Evolutionary conservation across 306 rosid genomes (phyloP).

Genomic region (Lathyrus sativus): DNA sequence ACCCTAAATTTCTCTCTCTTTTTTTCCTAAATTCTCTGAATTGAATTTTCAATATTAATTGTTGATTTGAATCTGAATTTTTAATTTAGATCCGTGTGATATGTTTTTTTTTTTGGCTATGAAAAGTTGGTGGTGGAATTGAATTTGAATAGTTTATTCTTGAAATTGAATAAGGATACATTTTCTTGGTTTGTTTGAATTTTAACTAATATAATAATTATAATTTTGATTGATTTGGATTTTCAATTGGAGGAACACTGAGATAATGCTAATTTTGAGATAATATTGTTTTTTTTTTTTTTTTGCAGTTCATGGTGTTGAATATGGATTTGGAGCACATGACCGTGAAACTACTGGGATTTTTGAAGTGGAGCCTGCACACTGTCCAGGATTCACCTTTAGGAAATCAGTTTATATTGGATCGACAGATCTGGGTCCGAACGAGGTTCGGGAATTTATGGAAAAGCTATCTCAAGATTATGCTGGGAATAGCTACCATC

Average conservation of each 20-base stretch:
- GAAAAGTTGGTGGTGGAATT: slow-evolving; percentile 2
- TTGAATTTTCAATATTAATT: neutral
- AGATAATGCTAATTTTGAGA: slow-evolving; percentile 3
- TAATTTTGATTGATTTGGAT: slow-evolving; percentile 10
- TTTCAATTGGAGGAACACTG: slow-evolving; percentile 27
- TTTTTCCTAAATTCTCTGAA: neutral
- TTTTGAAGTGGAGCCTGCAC: slow-evolving; percentile 82
- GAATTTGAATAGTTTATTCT: neutral
- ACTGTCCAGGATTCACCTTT: slow-evolving; percentile 89
- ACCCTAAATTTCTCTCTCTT: neutral
- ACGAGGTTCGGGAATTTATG: slow-evolving; percentile 67
- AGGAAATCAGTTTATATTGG: slow-evolving; percentile 82
- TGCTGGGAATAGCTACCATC: slow-evolving; percentile 79
- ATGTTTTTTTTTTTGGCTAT: too few species aligned
- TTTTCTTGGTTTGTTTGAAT: neutral
- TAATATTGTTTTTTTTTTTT: neutral
- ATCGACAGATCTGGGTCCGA: slow-evolving; percentile 65
- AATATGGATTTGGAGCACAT: slow-evolving; percentile 96
- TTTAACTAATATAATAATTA: neutral
- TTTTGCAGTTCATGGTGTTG: slow-evolving; percentile 75
- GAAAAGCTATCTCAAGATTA: slow-evolving; percentile 74
- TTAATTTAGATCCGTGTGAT: slow-evolving; percentile 41
- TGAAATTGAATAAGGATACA: slow-evolving; percentile 3
- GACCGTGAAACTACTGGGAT: slow-evolving; percentile 75
- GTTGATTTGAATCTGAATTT: slow-evolving; percentile 3